Evolutionary conservation across 2,329 filamentous ascomycete species (phyloP), one percentile per base, ranked within the genome.

Genomic region (Hypomyces rosellus): DNA sequence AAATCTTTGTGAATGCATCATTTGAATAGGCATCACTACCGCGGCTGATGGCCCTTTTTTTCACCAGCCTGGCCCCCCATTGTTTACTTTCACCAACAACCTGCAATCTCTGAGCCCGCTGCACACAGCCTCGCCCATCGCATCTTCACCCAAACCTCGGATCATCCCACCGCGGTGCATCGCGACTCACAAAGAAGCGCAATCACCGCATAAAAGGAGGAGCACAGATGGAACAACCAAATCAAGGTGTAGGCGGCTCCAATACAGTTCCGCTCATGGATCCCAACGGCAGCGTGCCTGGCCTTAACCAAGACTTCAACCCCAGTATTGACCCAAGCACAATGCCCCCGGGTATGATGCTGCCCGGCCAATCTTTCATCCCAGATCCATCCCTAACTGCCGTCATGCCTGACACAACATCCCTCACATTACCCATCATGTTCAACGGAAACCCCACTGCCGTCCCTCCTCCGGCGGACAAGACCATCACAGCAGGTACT

Each of bases 401-500:
- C 59, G 40, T 53, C 56, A 52, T 64, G 42, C 51, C 50, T 14
- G 61, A 62, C 36, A 55, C 63, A 18, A 57, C 61, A 16, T 53
- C 54, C 37, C 51, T 64, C 54, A 61, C 68, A 56, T 57, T 66
- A 43, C 61, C 67, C 14, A 58, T 65, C 49, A 57, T 61, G 50
- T 59, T 66, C 37, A 69, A 68, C 49, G 65, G 63, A 7, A 58
- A 62, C 20, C 51, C 55, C 15, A 53, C 56, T 11, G 4, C 55
- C 55, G 22, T 41, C 34, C 15, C 51, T 44, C n/a, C 59, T 57
- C 22, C 46, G 3, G 36, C 52, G 5, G 37, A 48, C 38, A 61
- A 58, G 14, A 58, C 57, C 12, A 61, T 71, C 57, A 69, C 63
- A 36, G 64, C 68, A 46, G 68, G 68, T 70, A 57, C 57, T 46